These are phyloP conservation scores for Ricinus communis DNA, from an alignment of 345 rosid genomes.

Conservation along the genomic window DNA sequence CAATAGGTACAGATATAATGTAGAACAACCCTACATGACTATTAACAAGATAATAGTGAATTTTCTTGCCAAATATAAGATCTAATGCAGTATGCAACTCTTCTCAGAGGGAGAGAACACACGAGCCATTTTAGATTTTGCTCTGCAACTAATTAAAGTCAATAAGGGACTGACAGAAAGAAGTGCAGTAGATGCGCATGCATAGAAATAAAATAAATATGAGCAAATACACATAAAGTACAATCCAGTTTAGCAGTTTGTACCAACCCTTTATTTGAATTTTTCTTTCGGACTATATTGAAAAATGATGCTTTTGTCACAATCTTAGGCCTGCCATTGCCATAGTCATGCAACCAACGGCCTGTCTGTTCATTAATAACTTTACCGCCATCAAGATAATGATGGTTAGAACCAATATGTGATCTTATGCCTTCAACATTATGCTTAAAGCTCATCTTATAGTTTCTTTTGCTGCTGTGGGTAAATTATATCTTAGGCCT, in stretches of 20 bases:
- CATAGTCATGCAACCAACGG: slow-evolving; percentile 35
- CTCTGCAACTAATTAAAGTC: neutral
- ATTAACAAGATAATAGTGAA: neutral
- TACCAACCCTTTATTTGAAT: slow-evolving; percentile 55
- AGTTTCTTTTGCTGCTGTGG: slow-evolving; percentile 33
- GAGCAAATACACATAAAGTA: neutral
- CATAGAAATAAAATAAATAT: neutral
- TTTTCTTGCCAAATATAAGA: neutral
- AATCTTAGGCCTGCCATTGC: slow-evolving; percentile 25
- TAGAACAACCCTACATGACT: neutral
- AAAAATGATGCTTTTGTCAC: slow-evolving; percentile 40
- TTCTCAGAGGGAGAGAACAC: neutral
- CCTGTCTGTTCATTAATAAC: slow-evolving; percentile 32
- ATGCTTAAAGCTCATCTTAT: slow-evolving; percentile 43
- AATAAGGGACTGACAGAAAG: neutral
- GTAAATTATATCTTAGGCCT: no score
- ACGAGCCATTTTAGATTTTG: neutral
- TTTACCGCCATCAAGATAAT: slow-evolving; percentile 30
- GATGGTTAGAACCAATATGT: slow-evolving; percentile 39
- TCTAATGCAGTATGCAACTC: neutral
- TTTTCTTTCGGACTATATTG: slow-evolving; percentile 29
- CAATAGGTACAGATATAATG: neutral
- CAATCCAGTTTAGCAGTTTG: neutral
- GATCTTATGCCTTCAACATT: slow-evolving; percentile 44
- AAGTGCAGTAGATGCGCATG: neutral